Evolutionary conservation across 371 early-diverging fungal species (phyloP), one percentile per base, ranked within the genome.

Genomic region (Mucor saturninus): DNA sequence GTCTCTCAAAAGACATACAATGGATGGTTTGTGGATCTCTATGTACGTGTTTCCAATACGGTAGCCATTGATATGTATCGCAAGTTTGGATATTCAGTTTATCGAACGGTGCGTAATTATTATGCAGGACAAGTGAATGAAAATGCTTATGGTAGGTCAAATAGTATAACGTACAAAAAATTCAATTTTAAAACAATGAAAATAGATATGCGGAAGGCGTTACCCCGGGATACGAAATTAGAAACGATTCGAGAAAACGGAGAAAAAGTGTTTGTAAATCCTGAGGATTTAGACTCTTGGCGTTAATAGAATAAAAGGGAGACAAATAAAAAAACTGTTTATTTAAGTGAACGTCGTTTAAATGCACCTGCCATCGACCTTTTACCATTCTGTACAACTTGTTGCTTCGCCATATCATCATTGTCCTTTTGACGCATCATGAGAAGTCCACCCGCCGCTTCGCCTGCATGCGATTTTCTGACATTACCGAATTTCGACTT

Each of bases 31-130:
- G 95, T 96, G 8, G 98, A 99, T 82, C 80, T 99, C 43, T 99
- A 98, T 80, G 99, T 99, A 3, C 84, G 99, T 28, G 83, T 80
- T n/a, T 93, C 95, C 14, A 99, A 99, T 76, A 73, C 81, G 26
- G 91, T 93, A n/a, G 99, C 99, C 0, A 91, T 99, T 28, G 78
- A 80, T 37, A 98, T 99, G 95, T 99, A 99, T 72, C 89, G 92
- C 56, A 89, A 86, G 67, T 85, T 97, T 59, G 99, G 98, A 9
- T 99, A 99, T 75, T 84, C 87, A 0, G 90, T 96, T 28, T 99
- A 97, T 79, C 75, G 99, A 48, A 83, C 89, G 37, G 96, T 99
- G 15, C 71, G 90, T 31, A 89, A 88, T 15, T 99, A 99, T 80
- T 99, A 99, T 77, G 62, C 83, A 5, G 90, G 90, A 4, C 77